A percentile compares a stretch with the other conserved stretches of the same genome.
phyloP scores from a whole-genome alignment of 176 grass and related monocot species.

The Cenchrus fungigraminus region DNA sequence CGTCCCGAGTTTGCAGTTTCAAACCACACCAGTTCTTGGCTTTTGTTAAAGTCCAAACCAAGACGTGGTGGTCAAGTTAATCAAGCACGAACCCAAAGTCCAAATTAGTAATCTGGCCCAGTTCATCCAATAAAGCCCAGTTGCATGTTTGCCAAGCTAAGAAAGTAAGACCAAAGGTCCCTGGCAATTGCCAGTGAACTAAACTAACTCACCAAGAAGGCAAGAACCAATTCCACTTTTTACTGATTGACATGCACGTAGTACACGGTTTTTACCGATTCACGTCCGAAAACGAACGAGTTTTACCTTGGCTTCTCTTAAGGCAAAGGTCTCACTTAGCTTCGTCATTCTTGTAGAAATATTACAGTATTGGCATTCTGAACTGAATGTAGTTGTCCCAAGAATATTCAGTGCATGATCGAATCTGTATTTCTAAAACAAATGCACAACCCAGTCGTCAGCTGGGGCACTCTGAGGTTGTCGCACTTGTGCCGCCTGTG shows the following conservation, averaged over 20 bases:
- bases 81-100: background rate
- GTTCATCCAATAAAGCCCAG: background rate
- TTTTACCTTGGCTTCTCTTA: background rate
- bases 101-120: background rate
- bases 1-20: background rate
- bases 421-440: background rate
- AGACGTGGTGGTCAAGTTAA: conserved; percentile 24
- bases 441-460: background rate
- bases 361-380: background rate
- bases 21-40: background rate
- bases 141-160: background rate
- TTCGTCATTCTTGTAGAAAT: background rate
- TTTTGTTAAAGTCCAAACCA: background rate
- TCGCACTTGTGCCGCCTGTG: too few relatives aligned
- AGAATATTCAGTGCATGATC: background rate
- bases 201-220: background rate
- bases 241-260: background rate
- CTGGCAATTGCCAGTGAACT: background rate
- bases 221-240: background rate
- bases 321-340: background rate
- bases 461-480: too few relatives aligned
- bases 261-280: conserved; percentile 15
- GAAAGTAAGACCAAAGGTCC: background rate
- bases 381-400: background rate
- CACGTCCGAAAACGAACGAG: background rate